Evolutionary conservation across 2,329 filamentous ascomycete species (phyloP).

Genomic region (Botrytis hyacinthi): DNA sequence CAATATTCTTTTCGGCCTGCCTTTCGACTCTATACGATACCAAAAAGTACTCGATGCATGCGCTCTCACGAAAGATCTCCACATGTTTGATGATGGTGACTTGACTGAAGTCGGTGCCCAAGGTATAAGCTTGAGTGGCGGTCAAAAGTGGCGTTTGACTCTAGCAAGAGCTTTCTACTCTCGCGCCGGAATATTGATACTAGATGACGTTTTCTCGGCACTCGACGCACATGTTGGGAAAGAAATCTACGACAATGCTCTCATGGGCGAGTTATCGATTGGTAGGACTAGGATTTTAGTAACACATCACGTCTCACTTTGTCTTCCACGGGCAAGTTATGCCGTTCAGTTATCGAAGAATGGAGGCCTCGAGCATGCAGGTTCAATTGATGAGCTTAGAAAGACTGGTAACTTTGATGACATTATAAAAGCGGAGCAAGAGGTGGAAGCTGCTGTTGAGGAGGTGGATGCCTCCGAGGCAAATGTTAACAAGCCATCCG

Average conservation of each 20-base stretch:
- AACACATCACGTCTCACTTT: conserved; percentile 73
- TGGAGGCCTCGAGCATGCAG: conserved; percentile 57
- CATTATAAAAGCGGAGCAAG: conserved; percentile 55
- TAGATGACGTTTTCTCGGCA: conserved; percentile 78
- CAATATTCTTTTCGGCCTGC: conserved; percentile 75
- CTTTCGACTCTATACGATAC: conserved; percentile 64
- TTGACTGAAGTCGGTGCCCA: conserved; percentile 77
- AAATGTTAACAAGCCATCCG: conserved; percentile 43
- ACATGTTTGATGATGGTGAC: conserved; percentile 72
- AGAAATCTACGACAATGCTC: conserved; percentile 72
- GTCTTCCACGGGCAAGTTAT: conserved; percentile 67
- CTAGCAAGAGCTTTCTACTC: conserved; percentile 78
- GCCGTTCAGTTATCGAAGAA: conserved; percentile 69
- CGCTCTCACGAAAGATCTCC: conserved; percentile 69
- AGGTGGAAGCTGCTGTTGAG: conserved; percentile 45
- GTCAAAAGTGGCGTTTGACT: conserved; percentile 77
- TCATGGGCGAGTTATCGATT: conserved; percentile 65
- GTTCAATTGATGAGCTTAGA: conserved; percentile 59
- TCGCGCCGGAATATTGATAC: conserved; percentile 67
- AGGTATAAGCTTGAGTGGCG: conserved; percentile 77
- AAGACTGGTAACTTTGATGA: conserved; percentile 54
- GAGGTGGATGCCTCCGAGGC: conserved; percentile 50
- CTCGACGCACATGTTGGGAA: conserved; percentile 77
- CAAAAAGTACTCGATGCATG: conserved; percentile 66
- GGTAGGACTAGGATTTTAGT: conserved; percentile 73